phyloP scores from a whole-genome alignment of 2,329 filamentous ascomycete species.

The Cercospora janseana region DNA sequence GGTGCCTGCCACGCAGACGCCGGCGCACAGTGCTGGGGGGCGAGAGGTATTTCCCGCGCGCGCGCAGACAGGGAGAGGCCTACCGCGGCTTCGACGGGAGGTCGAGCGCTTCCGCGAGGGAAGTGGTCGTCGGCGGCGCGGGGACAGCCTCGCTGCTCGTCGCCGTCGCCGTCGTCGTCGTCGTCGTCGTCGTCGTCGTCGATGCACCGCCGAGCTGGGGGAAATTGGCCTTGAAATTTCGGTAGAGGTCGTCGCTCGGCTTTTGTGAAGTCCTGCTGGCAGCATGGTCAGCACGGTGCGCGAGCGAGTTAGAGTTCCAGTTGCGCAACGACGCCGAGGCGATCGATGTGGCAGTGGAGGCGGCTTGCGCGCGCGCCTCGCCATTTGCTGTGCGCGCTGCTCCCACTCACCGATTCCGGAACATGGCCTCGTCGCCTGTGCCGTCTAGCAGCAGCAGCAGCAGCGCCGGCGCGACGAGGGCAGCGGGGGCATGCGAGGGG shows the following conservation, averaged over 20 bases:
- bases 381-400: too few relatives aligned
- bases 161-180: constrained; percentile 1
- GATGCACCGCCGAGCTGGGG: constrained; percentile 60
- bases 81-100: constrained; percentile 47
- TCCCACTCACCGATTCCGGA: constrained; percentile 48
- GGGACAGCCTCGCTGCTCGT: constrained; percentile 44
- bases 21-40: constrained; percentile 23
- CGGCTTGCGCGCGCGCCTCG: constrained; percentile 8
- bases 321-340: constrained; percentile 25
- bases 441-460: constrained; percentile 22
- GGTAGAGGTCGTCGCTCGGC: constrained; percentile 79
- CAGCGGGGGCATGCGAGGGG: constrained; percentile 21
- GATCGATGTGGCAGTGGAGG: constrained; percentile 27
- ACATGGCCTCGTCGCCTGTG: too few relatives aligned
- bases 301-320: constrained; percentile 24
- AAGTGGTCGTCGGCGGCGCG: constrained; percentile 41
- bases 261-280: constrained; percentile 66
- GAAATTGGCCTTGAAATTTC: constrained; percentile 80
- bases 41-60: constrained; percentile 8
- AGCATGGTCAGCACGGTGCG: constrained; percentile 18
- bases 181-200: constrained; percentile 18
- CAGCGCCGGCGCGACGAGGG: constrained; percentile 18
- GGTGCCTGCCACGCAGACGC: constrained; percentile 25
- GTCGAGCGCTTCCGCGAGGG: constrained; percentile 48
- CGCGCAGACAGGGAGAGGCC: constrained; percentile 31